Percentiles rank a stretch among this genome's conserved stretches.
Conservation (phyloP, 805 yeast species). For the Hanseniaspora taiwanica region DNA sequence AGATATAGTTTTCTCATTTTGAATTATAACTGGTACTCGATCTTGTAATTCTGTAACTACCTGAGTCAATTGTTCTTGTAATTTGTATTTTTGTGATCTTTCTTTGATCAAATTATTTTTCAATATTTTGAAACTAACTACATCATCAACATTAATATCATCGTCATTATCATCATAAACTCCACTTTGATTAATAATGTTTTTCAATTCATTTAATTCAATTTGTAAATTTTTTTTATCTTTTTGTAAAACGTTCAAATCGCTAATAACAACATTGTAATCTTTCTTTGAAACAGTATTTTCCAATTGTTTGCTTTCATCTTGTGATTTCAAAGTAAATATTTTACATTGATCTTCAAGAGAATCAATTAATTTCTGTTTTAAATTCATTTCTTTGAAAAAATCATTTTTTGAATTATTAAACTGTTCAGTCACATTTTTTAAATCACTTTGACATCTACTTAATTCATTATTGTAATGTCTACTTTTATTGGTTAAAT, state of each 20-base stretch:
- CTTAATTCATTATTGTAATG: too few relatives aligned
- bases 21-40: constrained; percentile 62
- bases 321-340: too few relatives aligned
- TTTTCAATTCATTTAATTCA: too few relatives aligned
- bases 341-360: constrained; percentile 23
- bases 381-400: constrained; percentile 43
- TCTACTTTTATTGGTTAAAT: neutral
- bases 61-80: constrained; percentile 57
- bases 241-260: too few relatives aligned
- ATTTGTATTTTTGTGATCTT: constrained; percentile 51
- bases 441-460: too few relatives aligned
- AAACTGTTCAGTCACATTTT: constrained; percentile 1
- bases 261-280: too few relatives aligned
- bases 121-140: constrained; percentile 40
- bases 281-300: too few relatives aligned
- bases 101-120: constrained; percentile 59
- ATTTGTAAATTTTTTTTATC: too few relatives aligned
- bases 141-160: constrained; percentile 29
- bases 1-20: constrained; percentile 50
- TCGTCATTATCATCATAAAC: constrained; percentile 12
- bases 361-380: constrained; percentile 41
- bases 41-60: constrained; percentile 67
- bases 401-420: constrained; percentile 33
- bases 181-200: constrained; percentile 22
- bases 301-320: too few relatives aligned